phyloP scores from a whole-genome alignment of 306 rosid species.

The Malus sieversii region DNA sequence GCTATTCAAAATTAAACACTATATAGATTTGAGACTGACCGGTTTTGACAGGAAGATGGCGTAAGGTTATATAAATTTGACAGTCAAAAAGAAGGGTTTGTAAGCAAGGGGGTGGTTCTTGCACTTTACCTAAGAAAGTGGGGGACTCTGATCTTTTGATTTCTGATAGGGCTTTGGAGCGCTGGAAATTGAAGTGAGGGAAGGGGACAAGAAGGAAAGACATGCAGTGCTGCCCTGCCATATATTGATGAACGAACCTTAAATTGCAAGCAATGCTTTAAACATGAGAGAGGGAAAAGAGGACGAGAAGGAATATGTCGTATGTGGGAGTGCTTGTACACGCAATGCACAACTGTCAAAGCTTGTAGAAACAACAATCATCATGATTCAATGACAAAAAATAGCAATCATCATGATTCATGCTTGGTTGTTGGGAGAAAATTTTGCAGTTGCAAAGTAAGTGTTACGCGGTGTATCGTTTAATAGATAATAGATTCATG shows the following conservation, averaged over 20 bases:
- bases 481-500: too few species aligned
- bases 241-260: slow-evolving; percentile 26
- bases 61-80: slow-evolving; percentile 22
- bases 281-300: background rate
- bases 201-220: slow-evolving; percentile 15
- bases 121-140: slow-evolving; percentile 36
- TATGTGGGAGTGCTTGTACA: slow-evolving; percentile 22
- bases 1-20: background rate
- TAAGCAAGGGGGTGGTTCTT: background rate
- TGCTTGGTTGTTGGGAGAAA: background rate
- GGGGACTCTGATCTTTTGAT: slow-evolving; percentile 23
- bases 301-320: slow-evolving; percentile 2
- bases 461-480: background rate
- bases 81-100: slow-evolving; percentile 9
- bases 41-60: slow-evolving; percentile 20
- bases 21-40: background rate
- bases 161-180: slow-evolving; percentile 6
- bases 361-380: slow-evolving; percentile 3
- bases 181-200: slow-evolving; percentile 53
- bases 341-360: slow-evolving; percentile 46
- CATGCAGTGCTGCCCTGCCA: slow-evolving; percentile 5
- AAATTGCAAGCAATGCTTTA: slow-evolving; percentile 40
- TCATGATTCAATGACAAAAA: slow-evolving; percentile 10
- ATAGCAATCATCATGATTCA: slow-evolving; percentile 20
- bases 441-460: background rate